Percentiles rank a stretch among this genome's conserved stretches.
Conservation (phyloP, 2,329 filamentous ascomycete genomes). For the Eurotiales sp. region DNA sequence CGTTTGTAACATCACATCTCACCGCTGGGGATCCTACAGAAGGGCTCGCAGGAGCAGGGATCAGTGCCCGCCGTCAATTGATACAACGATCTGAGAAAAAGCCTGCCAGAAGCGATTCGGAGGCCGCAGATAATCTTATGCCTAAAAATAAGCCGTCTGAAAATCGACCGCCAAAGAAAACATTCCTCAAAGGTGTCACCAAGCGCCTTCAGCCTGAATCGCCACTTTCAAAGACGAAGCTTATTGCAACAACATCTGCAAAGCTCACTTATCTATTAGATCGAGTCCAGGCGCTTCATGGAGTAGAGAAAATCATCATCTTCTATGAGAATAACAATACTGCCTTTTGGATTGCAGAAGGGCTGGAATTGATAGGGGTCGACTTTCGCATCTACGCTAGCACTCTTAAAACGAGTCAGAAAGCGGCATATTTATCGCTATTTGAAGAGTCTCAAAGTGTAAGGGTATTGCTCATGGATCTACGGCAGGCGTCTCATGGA, state of each 20-base stretch:
- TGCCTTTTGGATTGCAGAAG: conserved; percentile 79
- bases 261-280: conserved; percentile 86
- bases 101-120: conserved; percentile 19
- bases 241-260: conserved; percentile 77
- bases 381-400: conserved; percentile 57
- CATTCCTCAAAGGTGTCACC: conserved; percentile 26
- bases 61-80: conserved; percentile 31
- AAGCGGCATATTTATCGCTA: conserved; percentile 70
- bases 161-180: conserved; percentile 27
- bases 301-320: conserved; percentile 78
- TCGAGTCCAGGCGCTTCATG: conserved; percentile 63
- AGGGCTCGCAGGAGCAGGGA: conserved; percentile 40
- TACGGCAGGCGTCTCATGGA: conserved; percentile 83
- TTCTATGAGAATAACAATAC: conserved; percentile 90
- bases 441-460: conserved; percentile 70
- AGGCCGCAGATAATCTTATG: conserved; percentile 18
- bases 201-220: conserved; percentile 37
- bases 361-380: conserved; percentile 67
- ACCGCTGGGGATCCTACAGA: conserved; percentile 33
- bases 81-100: conserved; percentile 19
- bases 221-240: conserved; percentile 56
- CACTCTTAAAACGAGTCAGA: conserved; percentile 56
- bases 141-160: conserved; percentile 24
- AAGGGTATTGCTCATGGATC: conserved; percentile 82
- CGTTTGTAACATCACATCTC: conserved; percentile 46